Percentiles rank a stretch among this genome's conserved stretches.
These are phyloP conservation scores for Hymenoscyphus albidus DNA, from an alignment of 2,329 filamentous ascomycete genomes.

Conservation along the genomic window DNA sequence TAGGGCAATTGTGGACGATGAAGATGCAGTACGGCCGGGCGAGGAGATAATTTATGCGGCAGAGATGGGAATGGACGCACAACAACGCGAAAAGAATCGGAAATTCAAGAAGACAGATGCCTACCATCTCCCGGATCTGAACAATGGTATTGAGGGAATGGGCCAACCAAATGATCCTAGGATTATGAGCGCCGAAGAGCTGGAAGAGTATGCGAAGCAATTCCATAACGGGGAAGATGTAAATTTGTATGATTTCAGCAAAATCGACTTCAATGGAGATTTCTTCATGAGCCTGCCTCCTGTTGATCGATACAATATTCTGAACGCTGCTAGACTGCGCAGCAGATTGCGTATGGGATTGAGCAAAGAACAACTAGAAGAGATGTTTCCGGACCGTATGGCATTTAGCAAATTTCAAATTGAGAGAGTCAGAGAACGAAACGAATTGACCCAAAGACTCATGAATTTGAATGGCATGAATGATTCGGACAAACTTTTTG, in stretches of 20 bases:
- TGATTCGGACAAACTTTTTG: slow-evolving; percentile 66
- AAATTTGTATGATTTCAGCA: slow-evolving; percentile 90
- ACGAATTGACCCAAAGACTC: slow-evolving; percentile 87
- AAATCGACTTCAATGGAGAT: slow-evolving; percentile 94
- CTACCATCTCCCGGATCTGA: slow-evolving; percentile 88
- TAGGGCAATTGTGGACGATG: slow-evolving; percentile 47
- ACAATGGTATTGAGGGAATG: slow-evolving; percentile 76
- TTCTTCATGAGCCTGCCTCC: slow-evolving; percentile 92
- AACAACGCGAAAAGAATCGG: slow-evolving; percentile 69
- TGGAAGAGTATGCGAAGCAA: slow-evolving; percentile 89
- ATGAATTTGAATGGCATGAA: slow-evolving; percentile 95
- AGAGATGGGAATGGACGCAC: slow-evolving; percentile 76
- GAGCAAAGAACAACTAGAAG: slow-evolving; percentile 91
- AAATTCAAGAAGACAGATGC: slow-evolving; percentile 89
- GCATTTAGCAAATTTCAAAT: slow-evolving; percentile 96
- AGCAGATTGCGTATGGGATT: slow-evolving; percentile 92
- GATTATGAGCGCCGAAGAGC: slow-evolving; percentile 92
- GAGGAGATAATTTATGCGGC: slow-evolving; percentile 81
- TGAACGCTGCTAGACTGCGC: slow-evolving; percentile 86
- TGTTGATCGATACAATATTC: slow-evolving; percentile 91
- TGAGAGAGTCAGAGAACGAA: slow-evolving; percentile 85
- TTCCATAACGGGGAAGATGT: slow-evolving; percentile 92
- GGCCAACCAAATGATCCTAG: slow-evolving; percentile 86
- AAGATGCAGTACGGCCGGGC: slow-evolving; percentile 63
- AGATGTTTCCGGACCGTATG: slow-evolving; percentile 97